These are phyloP conservation scores for Hexamita inflata DNA, from an alignment of 208 protist genomes.

Conservation along the genomic window DNA sequence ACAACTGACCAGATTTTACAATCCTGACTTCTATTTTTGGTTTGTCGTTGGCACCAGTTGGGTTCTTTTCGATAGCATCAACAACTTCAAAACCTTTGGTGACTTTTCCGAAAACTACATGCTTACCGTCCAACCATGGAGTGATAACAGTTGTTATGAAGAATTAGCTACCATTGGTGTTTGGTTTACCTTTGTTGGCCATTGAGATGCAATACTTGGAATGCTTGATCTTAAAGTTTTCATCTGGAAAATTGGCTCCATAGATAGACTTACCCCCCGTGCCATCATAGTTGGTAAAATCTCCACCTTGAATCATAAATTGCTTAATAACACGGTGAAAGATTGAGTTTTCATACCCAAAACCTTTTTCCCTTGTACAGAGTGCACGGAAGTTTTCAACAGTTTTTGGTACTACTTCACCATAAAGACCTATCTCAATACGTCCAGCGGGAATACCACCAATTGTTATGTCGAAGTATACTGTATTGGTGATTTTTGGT, in stretches of 20 bases:
- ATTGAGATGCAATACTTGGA: slow-evolving; percentile 73
- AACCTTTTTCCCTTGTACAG: slow-evolving; percentile 70
- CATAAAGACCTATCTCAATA: slow-evolving; percentile 37
- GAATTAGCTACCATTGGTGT: slow-evolving; percentile 80
- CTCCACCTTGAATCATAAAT: slow-evolving; percentile 76
- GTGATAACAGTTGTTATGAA: slow-evolving; percentile 56
- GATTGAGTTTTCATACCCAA: slow-evolving; percentile 74
- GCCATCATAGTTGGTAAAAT: slow-evolving; percentile 74
- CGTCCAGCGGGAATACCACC: slow-evolving; percentile 29
- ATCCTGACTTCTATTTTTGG: slow-evolving; percentile 34
- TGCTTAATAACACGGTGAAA: slow-evolving; percentile 82
- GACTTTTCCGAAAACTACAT: slow-evolving; percentile 66
- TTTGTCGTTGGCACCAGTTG: slow-evolving; percentile 21
- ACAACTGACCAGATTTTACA: slow-evolving; percentile 44
- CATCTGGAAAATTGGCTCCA: slow-evolving; percentile 57
- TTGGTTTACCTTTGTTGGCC: slow-evolving; percentile 79
- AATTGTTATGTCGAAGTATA: slow-evolving; percentile 43
- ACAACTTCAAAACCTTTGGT: slow-evolving; percentile 53
- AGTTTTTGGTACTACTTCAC: slow-evolving; percentile 48
- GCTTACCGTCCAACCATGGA: slow-evolving; percentile 60
- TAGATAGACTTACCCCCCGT: slow-evolving; percentile 71
- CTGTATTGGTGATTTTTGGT: slow-evolving; percentile 12
- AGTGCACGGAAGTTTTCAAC: slow-evolving; percentile 53
- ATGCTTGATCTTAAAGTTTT: slow-evolving; percentile 65
- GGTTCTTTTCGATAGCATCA: slow-evolving; percentile 34